These are phyloP conservation scores for Penicillium freii DNA, from an alignment of 2,329 filamentous ascomycete species.

Conservation along the genomic window DNA sequence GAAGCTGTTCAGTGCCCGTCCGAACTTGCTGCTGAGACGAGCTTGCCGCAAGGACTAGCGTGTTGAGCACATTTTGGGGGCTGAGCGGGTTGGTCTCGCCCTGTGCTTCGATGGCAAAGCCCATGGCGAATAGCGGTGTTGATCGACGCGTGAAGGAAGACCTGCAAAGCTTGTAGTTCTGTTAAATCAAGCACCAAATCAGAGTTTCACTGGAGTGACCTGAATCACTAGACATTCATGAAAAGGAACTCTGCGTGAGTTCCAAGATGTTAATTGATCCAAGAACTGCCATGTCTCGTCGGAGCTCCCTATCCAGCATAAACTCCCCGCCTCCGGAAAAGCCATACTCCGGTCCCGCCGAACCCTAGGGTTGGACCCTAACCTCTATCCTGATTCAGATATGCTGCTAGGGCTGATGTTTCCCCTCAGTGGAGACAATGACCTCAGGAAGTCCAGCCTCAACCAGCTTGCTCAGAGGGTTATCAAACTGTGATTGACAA, in stretches of 20 bases:
- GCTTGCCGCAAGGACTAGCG: conserved; percentile 63
- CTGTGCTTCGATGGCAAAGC: conserved; percentile 71
- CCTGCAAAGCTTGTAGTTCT: neutral
- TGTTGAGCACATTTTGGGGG: conserved; percentile 61
- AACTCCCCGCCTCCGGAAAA: conserved; percentile 25
- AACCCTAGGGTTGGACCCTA: conserved; percentile 35
- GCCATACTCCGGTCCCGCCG: conserved; percentile 22
- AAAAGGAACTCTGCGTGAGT: neutral
- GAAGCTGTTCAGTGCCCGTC: conserved; percentile 65
- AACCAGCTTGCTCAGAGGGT: neutral
- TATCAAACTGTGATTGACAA: conserved; percentile 11
- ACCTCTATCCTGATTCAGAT: conserved; percentile 11
- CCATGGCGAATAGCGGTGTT: conserved; percentile 53
- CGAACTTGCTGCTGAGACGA: conserved; percentile 65
- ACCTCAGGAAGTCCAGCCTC: conserved; percentile 17
- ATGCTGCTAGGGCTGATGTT: conserved; percentile 23
- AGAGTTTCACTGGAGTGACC: neutral
- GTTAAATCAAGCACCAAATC: neutral
- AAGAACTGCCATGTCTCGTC: conserved; percentile 6
- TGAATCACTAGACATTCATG: neutral
- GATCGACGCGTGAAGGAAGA: neutral
- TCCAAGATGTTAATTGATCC: neutral
- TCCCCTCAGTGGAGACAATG: conserved; percentile 17
- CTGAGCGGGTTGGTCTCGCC: conserved; percentile 75
- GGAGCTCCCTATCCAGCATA: conserved; percentile 4